Base-by-base conservation (phyloP, 139 green algal species). In the Deuterostichococcus epilithicus region DNA sequence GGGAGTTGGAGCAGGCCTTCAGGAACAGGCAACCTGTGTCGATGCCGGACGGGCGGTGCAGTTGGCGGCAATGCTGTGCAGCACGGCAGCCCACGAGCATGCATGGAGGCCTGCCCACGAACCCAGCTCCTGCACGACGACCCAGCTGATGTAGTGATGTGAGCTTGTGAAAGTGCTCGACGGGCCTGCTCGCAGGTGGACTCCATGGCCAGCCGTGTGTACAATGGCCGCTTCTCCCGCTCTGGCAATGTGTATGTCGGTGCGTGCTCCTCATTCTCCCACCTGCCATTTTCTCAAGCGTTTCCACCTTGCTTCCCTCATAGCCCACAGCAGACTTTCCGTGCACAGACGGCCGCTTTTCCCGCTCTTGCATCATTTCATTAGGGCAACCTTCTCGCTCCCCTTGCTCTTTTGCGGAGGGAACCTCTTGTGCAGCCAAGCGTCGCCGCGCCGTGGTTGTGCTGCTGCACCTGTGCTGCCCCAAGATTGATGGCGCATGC, bases 191-290 rank as follows among this genome's bases (percentile, higher is more conserved):
- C 37, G 2, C 60, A 93, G 10, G 78, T 93, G 26, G 92, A 97
- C 69, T 30, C 38, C 23, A 80, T 94, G 77, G 45, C 70, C 58
- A 85, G 67, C n/a, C 80, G 92, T 0, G 95, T 84, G 26, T 99
- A 99, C 87, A 97, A 96, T 30, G 95, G 93, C 6, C 92, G 96
- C 70, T 99, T 96, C 85, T 91, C 85, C 1, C 22, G n/a, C 0
- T 78, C 89, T 42, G 95, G 95, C 2, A 72, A 87, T 63, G 80
- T 97, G 37, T 98, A 96, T 76, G 85, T 98, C 1, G 92, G 89
- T 72, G 90, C 82, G 25, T 18, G 10, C 25, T 95, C 87, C 78
- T 74, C 81, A 77, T 5, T 8, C 3, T 3, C 4, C 1, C 38
- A 63, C 35, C 45, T 22, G 5, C 2, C 18, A 1, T 47, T 58